Base-by-base conservation (phyloP, 2,329 filamentous ascomycete genomes). In the Fusarium sp. region DNA sequence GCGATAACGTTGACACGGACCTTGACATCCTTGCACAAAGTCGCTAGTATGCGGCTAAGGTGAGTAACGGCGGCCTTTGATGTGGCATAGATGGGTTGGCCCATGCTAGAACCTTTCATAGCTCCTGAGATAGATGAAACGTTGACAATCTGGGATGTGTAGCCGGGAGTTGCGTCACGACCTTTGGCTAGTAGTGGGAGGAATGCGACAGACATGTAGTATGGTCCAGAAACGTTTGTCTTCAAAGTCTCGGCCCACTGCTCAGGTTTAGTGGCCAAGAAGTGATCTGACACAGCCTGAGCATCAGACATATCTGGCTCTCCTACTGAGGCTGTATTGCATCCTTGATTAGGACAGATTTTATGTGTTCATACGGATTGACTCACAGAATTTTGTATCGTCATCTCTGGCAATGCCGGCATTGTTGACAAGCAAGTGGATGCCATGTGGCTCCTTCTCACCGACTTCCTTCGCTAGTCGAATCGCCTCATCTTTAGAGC, bases 311-410 rank as follows among this genome's bases (percentile, higher is more conserved):
- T 47, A 0, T 62, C 47, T 0, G 59, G 59, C 3, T 62, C 57
- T 0, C 59, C 59, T 1, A 2, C 59, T 0, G 41, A 37, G 2
- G 59, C 59, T 62, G 6, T 2, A 2, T 23, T 2, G 12, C 1
- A 8, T 1, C 2, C 1, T 2, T 13, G 0, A 2, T 62, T 1
- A 62, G 18, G 4, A 18, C 0, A 1, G 11, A 7, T 6, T 6
- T 1, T 3, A 0, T 2, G 2, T 0, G 4, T 3, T 2, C 0
- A 0, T 1, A 8, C 2, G 0, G 1, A 1, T 1, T 0, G 3
- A 36, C 58, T 12, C n/a, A 62, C 59, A 62, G 6, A 62, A 62
- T 3, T 42, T 62, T 3, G 59, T 62, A 0, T 62, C 42, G 0
- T 56, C 57, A 8, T 62, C 57, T 2, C 57, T 31, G 0, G 57